Percentiles rank a stretch among this genome's conserved stretches.
These are phyloP conservation scores for Piromyces sp. DNA, from an alignment of 192 early-diverging fungal species.

Conservation along the genomic window DNA sequence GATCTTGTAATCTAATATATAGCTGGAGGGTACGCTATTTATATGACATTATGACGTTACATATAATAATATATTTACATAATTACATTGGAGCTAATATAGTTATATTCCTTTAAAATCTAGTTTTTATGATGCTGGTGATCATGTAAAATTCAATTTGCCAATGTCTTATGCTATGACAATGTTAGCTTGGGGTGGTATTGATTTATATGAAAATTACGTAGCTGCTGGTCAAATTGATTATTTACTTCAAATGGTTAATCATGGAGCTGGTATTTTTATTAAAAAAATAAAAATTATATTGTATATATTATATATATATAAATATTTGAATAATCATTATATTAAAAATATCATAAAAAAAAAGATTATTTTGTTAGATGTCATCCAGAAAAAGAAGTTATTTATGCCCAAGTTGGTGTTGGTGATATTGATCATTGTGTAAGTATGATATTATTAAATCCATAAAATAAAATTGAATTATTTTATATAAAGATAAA, in stretches of 20 bases:
- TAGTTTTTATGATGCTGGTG: conserved; percentile 30
- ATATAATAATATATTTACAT: too few relatives aligned
- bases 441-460: background rate
- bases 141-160: conserved; percentile 45
- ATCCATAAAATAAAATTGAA: too few relatives aligned
- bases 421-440: background rate
- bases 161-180: conserved; percentile 28
- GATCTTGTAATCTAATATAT: too few relatives aligned
- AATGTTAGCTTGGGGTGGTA: conserved; percentile 27
- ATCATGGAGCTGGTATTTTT: background rate
- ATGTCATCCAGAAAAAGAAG: conserved; percentile 29
- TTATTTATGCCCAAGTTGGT: conserved; percentile 26
- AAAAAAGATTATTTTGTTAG: conserved; percentile 41
- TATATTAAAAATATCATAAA: too few relatives aligned
- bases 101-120: too few relatives aligned
- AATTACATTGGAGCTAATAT: too few relatives aligned
- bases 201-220: conserved; percentile 35
- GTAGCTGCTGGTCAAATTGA: conserved; percentile 18
- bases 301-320: background rate
- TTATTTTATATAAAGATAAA: too few relatives aligned
- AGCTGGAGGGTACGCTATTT: too few relatives aligned
- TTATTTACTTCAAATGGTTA: conserved; percentile 24
- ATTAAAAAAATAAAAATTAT: background rate
- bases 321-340: too few relatives aligned
- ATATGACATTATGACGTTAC: too few relatives aligned